Percentiles rank a stretch among this genome's conserved stretches.
Evolutionary conservation across 192 early-diverging fungal genomes (phyloP).

Genomic region (Lobosporangium transversale): DNA sequence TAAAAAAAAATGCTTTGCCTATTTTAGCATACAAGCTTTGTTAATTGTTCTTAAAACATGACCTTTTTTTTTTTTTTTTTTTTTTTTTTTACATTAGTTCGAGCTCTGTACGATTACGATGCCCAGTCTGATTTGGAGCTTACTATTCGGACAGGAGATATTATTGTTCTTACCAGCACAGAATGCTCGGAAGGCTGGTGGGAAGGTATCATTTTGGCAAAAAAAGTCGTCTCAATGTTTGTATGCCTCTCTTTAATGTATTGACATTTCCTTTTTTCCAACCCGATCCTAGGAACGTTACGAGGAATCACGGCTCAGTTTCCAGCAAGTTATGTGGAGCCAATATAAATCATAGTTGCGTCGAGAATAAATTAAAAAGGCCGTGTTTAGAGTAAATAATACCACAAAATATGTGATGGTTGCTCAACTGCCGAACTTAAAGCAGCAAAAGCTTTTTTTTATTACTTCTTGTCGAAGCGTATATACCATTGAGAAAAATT

Average conservation of each 20-base stretch:
- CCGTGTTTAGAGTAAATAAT: no score
- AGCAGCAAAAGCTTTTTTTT: background rate
- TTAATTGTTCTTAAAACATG: background rate
- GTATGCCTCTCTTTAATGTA: background rate
- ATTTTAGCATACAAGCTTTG: no score
- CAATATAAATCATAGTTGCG: conserved; percentile 9
- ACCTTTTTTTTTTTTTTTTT: background rate
- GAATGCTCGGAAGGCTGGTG: conserved; percentile 67
- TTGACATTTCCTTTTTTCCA: no score
- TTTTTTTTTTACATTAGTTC: conserved; percentile 33
- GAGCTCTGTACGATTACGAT: conserved; percentile 64
- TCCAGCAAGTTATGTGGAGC: conserved; percentile 62
- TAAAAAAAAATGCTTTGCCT: background rate
- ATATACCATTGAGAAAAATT: no score
- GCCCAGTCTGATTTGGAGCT: conserved; percentile 63
- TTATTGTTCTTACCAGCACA: conserved; percentile 56
- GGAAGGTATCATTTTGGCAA: conserved; percentile 57
- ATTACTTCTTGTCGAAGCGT: background rate
- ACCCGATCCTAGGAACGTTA: conserved; percentile 57
- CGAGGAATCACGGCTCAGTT: conserved; percentile 58
- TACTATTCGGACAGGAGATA: conserved; percentile 57
- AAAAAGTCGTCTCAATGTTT: no score
- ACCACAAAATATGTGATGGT: no score
- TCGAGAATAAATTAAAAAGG: no score
- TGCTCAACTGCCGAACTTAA: no score